A percentile compares a stretch with the other conserved stretches of the same genome.
Conservation (phyloP, 352 stramenopile species). For the Blastocystis sp. region DNA sequence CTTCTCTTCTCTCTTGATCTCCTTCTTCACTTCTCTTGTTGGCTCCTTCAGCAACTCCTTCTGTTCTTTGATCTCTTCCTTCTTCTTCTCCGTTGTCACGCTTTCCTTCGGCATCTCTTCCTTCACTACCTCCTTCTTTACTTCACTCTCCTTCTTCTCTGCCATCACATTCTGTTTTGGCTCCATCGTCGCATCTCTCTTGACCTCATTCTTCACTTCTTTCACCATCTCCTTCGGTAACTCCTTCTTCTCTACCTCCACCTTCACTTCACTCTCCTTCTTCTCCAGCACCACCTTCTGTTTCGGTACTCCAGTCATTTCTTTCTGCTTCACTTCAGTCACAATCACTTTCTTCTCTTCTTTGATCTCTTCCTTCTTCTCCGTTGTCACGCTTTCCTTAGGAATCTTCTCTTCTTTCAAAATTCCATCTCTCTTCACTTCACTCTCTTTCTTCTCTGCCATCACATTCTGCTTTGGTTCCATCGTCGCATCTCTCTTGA, state of each 20-base stretch:
- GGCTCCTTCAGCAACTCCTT: background rate
- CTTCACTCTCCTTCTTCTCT: too few relatives aligned
- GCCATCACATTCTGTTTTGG: too few relatives aligned
- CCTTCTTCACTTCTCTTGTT: background rate
- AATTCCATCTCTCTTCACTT: slow-evolving; percentile 17
- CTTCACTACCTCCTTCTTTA: too few relatives aligned
- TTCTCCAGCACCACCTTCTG: background rate
- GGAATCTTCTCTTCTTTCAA: background rate
- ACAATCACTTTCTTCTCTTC: background rate
- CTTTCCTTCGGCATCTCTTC: too few relatives aligned
- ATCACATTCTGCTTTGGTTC: background rate
- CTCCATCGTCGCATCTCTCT: too few relatives aligned
- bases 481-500: too few relatives aligned
- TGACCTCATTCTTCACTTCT: too few relatives aligned
- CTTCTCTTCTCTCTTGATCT: background rate
- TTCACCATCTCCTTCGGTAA: too few relatives aligned
- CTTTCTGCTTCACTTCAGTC: slow-evolving; percentile 1
- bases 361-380: background rate
- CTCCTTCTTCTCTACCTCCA: background rate
- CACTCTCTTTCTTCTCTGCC: background rate
- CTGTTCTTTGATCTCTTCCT: slow-evolving; percentile 12
- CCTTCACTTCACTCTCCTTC: background rate
- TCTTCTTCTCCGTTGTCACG: too few relatives aligned
- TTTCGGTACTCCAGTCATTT: background rate
- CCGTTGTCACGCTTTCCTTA: background rate